Base-by-base conservation (phyloP, 2,329 filamentous ascomycete genomes). In the Xylaria sp. region DNA sequence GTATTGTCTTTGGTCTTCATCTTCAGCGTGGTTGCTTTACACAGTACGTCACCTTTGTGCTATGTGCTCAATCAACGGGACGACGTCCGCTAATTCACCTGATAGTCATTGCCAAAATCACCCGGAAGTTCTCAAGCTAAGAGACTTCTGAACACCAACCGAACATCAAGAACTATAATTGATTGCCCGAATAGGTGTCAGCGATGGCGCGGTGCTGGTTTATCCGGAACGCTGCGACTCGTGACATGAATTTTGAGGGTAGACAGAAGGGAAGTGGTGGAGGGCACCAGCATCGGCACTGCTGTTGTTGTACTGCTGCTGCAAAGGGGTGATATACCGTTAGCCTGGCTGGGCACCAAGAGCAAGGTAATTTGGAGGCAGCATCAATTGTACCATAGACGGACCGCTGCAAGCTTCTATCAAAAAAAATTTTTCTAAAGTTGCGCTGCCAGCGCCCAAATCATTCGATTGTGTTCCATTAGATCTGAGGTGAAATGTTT, bases 1-100 rank as follows among this genome's bases (percentile, higher is more conserved):
- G 95, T 97, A 71, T 85, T 99, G 72, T 96, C 92, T 75, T 87
- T 99, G 73, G 95, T 96, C 67, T 99, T 99, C 81, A 99, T 99
- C 80, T 97, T 99, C 83, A 95, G 91, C 75, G 95, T 99, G 76
- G 95, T 99, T 75, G 94, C 93, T 71, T 85, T 99, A 76, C 95
- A 99, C 83, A 93, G 95, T 98, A 88, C 72, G 92, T 84, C 53
- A n/a, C 23, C 38, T 15, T 2, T 14, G 12, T 45, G 17, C 14
- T 11, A 7, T 21, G 11, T 6, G 14, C 21, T 33, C 17, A 11
- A n/a, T 45, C 4, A n/a, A 40, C 12, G n/a, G 19, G 35, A 45
- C 9, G 21, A 45, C 5, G 17, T 9, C 31, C 8, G 31, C 51
- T 66, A 59, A 63, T 54, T 37, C 7, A 65, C 71, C 68, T 71